Evolutionary conservation across 1,284 basidiomycete genomes (phyloP).

Genomic region (Chiua sp.): DNA sequence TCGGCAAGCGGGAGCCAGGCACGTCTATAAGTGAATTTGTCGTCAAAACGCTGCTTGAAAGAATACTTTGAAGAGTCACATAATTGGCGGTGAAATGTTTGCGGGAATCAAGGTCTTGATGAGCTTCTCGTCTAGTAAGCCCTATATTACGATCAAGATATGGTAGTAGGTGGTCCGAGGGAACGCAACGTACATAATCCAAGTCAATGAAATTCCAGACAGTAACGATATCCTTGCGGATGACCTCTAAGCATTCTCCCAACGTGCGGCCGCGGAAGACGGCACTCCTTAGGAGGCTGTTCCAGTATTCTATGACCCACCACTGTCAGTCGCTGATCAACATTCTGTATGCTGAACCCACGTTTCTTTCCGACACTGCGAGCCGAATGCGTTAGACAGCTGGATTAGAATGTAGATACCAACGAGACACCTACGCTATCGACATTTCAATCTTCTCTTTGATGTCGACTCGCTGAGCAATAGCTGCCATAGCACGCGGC

Average conservation of each 20-base stretch:
- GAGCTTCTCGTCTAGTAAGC: slow-evolving; percentile 16
- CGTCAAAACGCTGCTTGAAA: not conserved
- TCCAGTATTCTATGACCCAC: slow-evolving; percentile 13
- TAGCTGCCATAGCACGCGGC: not conserved
- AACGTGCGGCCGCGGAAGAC: slow-evolving; percentile 3
- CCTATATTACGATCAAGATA: not conserved
- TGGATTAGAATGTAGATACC: not conserved
- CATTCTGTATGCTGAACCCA: not conserved
- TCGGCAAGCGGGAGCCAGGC: no score
- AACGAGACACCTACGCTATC: not conserved
- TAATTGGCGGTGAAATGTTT: not conserved
- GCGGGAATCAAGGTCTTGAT: slow-evolving; percentile 2
- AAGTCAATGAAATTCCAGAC: slow-evolving; percentile 14
- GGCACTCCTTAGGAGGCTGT: not conserved
- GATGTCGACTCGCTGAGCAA: slow-evolving; percentile 1
- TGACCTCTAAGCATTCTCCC: slow-evolving; percentile 4
- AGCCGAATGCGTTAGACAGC: not conserved
- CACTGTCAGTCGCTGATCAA: not conserved
- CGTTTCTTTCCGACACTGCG: slow-evolving; percentile 33
- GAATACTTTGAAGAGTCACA: not conserved
- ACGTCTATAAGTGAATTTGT: no score
- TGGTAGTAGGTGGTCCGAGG: not conserved
- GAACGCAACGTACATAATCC: not conserved
- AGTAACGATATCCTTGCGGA: slow-evolving; percentile 11
- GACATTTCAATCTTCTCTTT: not conserved